phyloP scores from a whole-genome alignment of 768 basidiomycete species.

The Naganishia vishniacii region DNA sequence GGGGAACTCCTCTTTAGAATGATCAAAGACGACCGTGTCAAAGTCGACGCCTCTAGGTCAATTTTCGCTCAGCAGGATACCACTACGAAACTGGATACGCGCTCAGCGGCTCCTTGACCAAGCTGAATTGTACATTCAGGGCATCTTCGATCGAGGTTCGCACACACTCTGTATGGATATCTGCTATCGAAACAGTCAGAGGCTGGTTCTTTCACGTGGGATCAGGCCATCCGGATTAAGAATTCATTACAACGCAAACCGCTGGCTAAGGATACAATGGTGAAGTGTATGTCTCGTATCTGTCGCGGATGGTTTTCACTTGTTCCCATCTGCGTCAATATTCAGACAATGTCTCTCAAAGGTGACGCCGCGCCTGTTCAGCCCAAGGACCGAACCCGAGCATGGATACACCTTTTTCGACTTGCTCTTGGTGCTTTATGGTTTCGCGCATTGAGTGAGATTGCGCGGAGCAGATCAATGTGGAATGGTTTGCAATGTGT shows the following conservation, averaged over 20 bases:
- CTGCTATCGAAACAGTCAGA: too few species aligned
- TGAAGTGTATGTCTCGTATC: constrained; percentile 2
- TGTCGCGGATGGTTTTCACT: not conserved
- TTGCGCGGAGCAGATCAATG: too few species aligned
- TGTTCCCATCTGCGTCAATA: constrained; percentile 10
- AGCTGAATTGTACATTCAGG: not conserved
- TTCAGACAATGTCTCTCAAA: not conserved
- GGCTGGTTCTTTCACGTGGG: too few species aligned
- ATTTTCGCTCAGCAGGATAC: constrained; percentile 38
- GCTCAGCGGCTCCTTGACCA: not conserved
- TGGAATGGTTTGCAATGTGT: too few species aligned
- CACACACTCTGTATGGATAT: too few species aligned
- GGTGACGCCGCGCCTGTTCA: not conserved
- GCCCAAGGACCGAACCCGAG: not conserved
- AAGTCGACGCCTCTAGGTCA: constrained; percentile 50
- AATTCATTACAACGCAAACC: not conserved
- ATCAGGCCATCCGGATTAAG: too few species aligned
- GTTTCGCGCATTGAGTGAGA: not conserved
- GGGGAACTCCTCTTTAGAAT: constrained; percentile 56
- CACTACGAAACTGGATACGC: constrained; percentile 38
- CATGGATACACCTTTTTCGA: not conserved
- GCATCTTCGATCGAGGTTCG: not conserved
- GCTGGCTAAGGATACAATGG: too few species aligned
- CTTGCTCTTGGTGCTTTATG: too few species aligned
- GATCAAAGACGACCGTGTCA: constrained; percentile 79